Evolutionary conservation across 208 protist species (phyloP).

Genomic region (Acanthamoeba rhysodes): DNA sequence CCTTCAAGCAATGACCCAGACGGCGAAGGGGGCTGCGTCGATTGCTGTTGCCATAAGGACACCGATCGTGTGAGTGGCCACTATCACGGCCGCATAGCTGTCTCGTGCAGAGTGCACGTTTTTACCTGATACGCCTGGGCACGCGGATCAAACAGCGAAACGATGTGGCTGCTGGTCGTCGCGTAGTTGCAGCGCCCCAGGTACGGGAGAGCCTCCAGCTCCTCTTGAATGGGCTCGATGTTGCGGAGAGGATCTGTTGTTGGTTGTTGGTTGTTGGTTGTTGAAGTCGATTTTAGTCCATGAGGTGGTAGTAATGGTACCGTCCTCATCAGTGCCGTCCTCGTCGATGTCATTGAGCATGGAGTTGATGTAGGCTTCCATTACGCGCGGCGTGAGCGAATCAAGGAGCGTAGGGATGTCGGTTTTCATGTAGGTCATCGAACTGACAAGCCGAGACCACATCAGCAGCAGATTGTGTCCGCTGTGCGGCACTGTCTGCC

Average conservation of each 20-base stretch:
- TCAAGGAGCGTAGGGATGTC: constrained; percentile 81
- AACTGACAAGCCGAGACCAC: constrained; percentile 87
- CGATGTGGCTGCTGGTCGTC: constrained; percentile 64
- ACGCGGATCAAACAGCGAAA: constrained; percentile 81
- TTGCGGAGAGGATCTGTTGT: constrained; percentile 78
- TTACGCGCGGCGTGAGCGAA: constrained; percentile 81
- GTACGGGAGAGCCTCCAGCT: constrained; percentile 81
- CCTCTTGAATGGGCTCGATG: constrained; percentile 81
- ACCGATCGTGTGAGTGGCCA: too few species aligned
- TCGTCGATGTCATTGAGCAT: constrained; percentile 72
- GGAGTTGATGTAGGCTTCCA: constrained; percentile 82
- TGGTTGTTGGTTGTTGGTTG: not conserved
- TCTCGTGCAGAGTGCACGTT: too few species aligned
- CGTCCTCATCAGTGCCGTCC: constrained; percentile 25
- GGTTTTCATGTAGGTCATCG: constrained; percentile 85
- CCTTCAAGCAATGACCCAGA: not conserved
- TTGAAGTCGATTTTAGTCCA: not conserved
- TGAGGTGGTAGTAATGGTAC: not conserved
- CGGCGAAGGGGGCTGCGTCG: not conserved
- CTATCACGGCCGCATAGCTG: too few species aligned
- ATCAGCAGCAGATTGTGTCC: constrained; percentile 87
- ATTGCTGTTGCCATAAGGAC: not conserved
- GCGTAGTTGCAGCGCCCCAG: constrained; percentile 82
- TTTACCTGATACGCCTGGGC: constrained; percentile 66
- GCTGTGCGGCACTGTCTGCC: constrained; percentile 77